Percentiles rank a stretch among this genome's conserved stretches.
phyloP scores from a whole-genome alignment of 345 rosid species.

The Citrus sp. region DNA sequence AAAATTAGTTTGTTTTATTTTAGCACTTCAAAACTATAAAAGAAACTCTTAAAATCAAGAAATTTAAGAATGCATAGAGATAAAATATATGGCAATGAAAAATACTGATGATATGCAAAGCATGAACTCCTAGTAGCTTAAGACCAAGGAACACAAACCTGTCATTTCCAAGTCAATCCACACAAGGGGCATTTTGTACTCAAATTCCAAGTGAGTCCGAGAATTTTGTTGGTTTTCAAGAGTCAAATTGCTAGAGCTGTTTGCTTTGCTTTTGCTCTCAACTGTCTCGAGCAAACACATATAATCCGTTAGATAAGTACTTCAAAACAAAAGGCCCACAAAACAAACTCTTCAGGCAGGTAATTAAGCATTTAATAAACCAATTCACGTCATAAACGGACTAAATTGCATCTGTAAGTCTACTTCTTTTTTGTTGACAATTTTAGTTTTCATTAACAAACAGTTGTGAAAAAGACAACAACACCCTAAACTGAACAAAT shows the following conservation, averaged over 20 bases:
- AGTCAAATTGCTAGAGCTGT: constrained; percentile 1
- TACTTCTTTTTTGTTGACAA: too few species aligned
- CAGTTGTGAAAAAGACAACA: too few species aligned
- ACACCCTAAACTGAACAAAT: too few species aligned
- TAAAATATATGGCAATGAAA: too few species aligned
- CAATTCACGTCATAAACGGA: neutral
- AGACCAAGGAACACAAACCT: constrained; percentile 33
- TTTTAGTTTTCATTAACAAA: too few species aligned
- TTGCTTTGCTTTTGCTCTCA: constrained; percentile 18
- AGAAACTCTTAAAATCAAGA: too few species aligned
- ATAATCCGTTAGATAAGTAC: too few species aligned
- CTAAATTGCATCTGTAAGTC: neutral
- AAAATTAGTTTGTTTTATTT: neutral
- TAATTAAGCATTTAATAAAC: neutral
- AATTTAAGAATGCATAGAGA: too few species aligned
- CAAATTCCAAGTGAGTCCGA: constrained; percentile 3
- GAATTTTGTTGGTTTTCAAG: neutral
- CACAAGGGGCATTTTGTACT: constrained; percentile 72
- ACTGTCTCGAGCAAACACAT: constrained; percentile 22
- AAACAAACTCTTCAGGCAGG: neutral
- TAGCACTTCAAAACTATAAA: neutral
- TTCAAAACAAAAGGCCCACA: too few species aligned
- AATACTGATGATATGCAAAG: neutral
- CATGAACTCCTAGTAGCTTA: neutral
- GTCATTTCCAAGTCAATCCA: constrained; percentile 98